These are phyloP conservation scores for Metarhizium brunneum DNA, from an alignment of 2,329 filamentous ascomycete genomes.

Conservation along the genomic window DNA sequence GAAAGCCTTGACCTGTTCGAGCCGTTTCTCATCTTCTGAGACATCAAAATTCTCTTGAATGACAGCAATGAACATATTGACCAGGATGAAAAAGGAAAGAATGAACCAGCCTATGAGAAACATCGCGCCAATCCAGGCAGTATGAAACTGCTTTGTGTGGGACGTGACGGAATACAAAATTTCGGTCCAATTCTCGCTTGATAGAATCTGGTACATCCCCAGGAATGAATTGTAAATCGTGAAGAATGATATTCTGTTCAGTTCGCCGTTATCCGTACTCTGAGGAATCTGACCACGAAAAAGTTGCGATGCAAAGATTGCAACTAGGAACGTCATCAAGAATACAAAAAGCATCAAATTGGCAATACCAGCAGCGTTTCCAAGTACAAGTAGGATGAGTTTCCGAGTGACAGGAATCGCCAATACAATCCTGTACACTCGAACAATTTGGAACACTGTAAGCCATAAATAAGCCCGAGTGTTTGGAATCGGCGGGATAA, in stretches of 20 bases:
- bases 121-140: constrained; percentile 85
- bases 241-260: constrained; percentile 67
- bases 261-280: constrained; percentile 46
- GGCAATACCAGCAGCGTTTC: constrained; percentile 83
- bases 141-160: constrained; percentile 54
- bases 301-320: constrained; percentile 87
- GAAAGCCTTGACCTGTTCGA: constrained; percentile 94
- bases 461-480: constrained; percentile 78
- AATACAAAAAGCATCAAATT: constrained; percentile 97
- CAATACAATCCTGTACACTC: constrained; percentile 85
- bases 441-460: constrained; percentile 84
- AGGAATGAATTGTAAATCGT: constrained; percentile 94
- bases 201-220: constrained; percentile 95
- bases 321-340: constrained; percentile 84
- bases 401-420: constrained; percentile 80
- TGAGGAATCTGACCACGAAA: constrained; percentile 78
- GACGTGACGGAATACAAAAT: constrained; percentile 77
- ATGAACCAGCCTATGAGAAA: constrained; percentile 97
- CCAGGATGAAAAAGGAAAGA: constrained; percentile 83
- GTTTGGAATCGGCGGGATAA: constrained; percentile 70
- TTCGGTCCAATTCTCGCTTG: constrained; percentile 90
- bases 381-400: constrained; percentile 78
- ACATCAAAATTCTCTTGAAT: constrained; percentile 99
- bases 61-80: constrained; percentile 99
- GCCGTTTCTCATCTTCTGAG: constrained; percentile 92